Percentiles rank a stretch among this genome's conserved stretches.
Conservation (phyloP, 345 rosid species). For the Syzygium aqueum region DNA sequence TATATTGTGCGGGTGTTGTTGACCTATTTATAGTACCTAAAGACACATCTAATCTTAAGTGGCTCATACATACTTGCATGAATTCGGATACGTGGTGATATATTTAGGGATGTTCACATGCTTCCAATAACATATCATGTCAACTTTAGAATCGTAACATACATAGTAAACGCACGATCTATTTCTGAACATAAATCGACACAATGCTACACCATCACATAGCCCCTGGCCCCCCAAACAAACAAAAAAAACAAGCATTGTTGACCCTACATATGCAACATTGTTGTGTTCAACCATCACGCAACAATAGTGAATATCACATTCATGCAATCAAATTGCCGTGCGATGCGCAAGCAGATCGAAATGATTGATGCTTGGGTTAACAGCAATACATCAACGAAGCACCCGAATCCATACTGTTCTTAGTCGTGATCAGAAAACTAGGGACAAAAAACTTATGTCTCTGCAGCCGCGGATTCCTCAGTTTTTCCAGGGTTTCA, state of each 20-base stretch:
- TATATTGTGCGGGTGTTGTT: background rate
- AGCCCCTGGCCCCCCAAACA: background rate
- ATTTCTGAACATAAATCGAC: background rate
- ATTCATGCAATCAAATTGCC: background rate
- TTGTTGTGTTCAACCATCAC: background rate
- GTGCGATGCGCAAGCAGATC: background rate
- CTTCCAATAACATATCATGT: background rate
- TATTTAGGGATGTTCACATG: background rate
- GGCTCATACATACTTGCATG: background rate
- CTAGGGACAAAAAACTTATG: background rate
- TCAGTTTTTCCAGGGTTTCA: background rate
- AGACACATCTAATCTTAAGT: background rate
- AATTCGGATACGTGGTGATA: background rate
- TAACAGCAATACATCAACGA: background rate
- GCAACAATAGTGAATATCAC: background rate
- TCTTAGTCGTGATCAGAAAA: background rate
- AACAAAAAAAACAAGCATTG: background rate
- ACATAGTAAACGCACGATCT: background rate
- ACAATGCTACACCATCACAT: background rate
- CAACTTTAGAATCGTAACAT: background rate
- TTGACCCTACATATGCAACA: background rate
- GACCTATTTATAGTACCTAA: background rate
- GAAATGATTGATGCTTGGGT: background rate
- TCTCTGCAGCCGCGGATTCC: background rate
- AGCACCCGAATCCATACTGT: background rate